Conservation (phyloP, 2,329 filamentous ascomycete species). For the Hypomyces rosellus region DNA sequence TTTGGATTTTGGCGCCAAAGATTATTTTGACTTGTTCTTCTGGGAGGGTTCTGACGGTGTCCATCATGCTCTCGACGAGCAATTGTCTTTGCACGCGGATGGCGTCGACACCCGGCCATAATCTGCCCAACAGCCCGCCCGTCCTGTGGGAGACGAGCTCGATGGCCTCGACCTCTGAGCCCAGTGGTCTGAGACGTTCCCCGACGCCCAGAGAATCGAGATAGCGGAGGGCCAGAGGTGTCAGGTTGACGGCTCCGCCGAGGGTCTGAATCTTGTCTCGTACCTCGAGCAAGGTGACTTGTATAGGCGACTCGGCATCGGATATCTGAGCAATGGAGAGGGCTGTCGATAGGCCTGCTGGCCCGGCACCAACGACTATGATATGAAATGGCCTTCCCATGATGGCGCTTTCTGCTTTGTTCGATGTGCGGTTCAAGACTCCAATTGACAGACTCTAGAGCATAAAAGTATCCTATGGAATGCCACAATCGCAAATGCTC, state of each 20-base stretch:
- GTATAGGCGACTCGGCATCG: neutral
- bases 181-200: constrained; percentile 15
- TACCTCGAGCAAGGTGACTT: constrained; percentile 41
- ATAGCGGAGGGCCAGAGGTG: constrained; percentile 38
- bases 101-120: constrained; percentile 20
- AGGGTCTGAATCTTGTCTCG: constrained; percentile 38
- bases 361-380: constrained; percentile 31
- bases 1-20: constrained; percentile 14
- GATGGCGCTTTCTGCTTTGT: neutral
- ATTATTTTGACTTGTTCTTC: constrained; percentile 11
- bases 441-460: no score
- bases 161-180: constrained; percentile 17
- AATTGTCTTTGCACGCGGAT: constrained; percentile 22
- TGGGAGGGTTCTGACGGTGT: constrained; percentile 6
- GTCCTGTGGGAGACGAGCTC: constrained; percentile 25
- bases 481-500: no score
- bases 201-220: constrained; percentile 35
- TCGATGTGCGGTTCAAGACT: neutral
- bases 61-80: constrained; percentile 20
- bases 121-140: constrained; percentile 16
- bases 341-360: constrained; percentile 30
- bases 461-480: no score
- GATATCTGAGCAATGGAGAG: constrained; percentile 14
- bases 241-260: constrained; percentile 40
- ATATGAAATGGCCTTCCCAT: constrained; percentile 13